Evolutionary conservation across 1,139 yeast genomes (phyloP).

Genomic region (Kazachstania sp.): DNA sequence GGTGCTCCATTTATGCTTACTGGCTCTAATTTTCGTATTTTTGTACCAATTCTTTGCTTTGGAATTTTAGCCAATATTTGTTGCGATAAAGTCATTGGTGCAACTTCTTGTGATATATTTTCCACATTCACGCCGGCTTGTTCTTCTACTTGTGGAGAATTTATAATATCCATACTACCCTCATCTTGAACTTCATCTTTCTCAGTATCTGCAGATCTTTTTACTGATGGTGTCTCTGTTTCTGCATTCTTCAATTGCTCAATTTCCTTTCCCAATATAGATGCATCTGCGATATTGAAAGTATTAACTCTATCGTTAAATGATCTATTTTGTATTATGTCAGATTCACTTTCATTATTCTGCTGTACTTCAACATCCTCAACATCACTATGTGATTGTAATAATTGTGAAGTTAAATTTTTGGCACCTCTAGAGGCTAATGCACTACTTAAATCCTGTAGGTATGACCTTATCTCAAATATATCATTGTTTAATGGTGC

Average conservation of each 20-base stretch:
- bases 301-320: background rate
- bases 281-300: background rate
- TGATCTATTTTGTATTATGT: background rate
- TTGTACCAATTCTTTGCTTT: slow-evolving; percentile 5
- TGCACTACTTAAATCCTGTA: slow-evolving; percentile 22
- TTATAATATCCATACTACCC: background rate
- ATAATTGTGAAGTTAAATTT: slow-evolving; percentile 5
- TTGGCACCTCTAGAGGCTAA: slow-evolving; percentile 17
- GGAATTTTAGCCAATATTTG: slow-evolving; percentile 11
- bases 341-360: background rate
- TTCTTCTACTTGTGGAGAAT: background rate
- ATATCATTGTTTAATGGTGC: slow-evolving; percentile 13
- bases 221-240: background rate
- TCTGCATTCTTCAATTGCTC: background rate
- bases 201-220: background rate
- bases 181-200: background rate
- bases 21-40: slow-evolving; percentile 13
- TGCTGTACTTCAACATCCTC: background rate
- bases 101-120: background rate
- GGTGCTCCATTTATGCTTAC: slow-evolving; percentile 5
- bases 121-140: too few species aligned
- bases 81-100: slow-evolving; percentile 9
- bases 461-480: slow-evolving; percentile 12
- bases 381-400: background rate
- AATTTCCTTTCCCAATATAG: background rate